Conservation (phyloP, 106 monocot species). For the Allium fistulosum region DNA sequence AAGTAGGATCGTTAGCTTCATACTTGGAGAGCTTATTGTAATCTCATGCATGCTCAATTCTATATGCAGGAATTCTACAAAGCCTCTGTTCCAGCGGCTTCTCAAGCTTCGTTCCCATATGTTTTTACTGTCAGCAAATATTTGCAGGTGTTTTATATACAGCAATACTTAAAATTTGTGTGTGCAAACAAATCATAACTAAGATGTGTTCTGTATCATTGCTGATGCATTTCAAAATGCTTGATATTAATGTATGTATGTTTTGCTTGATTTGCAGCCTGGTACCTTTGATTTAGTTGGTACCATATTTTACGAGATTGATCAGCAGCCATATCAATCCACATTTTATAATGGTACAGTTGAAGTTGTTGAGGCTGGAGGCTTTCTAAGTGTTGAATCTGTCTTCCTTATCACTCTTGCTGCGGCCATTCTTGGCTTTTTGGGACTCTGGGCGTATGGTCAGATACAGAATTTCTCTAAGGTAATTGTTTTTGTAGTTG, state of each 20-base stretch:
- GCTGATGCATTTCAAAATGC: no score
- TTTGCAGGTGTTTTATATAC: constrained; percentile 55
- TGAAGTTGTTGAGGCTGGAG: constrained; percentile 94
- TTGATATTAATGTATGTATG: not conserved
- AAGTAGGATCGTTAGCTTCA: no score
- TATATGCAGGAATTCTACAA: constrained; percentile 65
- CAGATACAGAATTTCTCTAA: constrained; percentile 85
- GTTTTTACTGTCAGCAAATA: constrained; percentile 81
- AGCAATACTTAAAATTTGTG: no score
- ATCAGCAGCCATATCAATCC: constrained; percentile 76
- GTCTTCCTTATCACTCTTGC: constrained; percentile 92
- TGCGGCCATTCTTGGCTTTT: constrained; percentile 46
- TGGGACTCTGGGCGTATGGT: constrained; percentile 84
- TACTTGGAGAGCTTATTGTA: no score
- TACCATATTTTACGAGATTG: constrained; percentile 86
- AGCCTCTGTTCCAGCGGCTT: constrained; percentile 63
- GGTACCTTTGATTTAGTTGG: constrained; percentile 95
- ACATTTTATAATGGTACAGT: constrained; percentile 92
- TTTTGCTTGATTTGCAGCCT: constrained; percentile 40
- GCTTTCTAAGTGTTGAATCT: constrained; percentile 79
- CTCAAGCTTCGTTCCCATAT: constrained; percentile 90
- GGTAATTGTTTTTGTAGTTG: constrained; percentile 21
- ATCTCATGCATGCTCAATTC: not conserved
- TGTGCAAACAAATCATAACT: no score
- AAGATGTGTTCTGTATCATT: no score